These are phyloP conservation scores for Salix purpurea DNA, from an alignment of 345 rosid species.

Conservation along the genomic window DNA sequence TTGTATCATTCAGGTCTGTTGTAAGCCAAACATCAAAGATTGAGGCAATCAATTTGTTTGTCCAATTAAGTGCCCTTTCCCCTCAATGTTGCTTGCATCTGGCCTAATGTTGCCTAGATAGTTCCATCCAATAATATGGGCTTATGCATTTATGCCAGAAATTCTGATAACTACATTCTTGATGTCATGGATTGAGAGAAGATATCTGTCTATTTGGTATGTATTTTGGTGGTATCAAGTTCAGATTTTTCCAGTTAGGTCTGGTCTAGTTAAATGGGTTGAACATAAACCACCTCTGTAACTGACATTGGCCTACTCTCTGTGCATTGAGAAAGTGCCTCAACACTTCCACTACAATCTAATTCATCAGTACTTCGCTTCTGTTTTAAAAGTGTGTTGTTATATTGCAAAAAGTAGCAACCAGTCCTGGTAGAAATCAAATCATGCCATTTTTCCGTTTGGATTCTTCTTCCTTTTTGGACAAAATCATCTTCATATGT, in stretches of 20 bases:
- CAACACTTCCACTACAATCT: background rate
- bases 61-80: background rate
- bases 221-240: too few relatives aligned
- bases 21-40: too few relatives aligned
- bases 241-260: background rate
- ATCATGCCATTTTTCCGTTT: background rate
- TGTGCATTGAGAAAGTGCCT: background rate
- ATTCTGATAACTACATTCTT: background rate
- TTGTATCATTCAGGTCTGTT: too few relatives aligned
- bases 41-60: too few relatives aligned
- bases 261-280: too few relatives aligned
- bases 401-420: background rate
- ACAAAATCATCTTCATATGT: background rate
- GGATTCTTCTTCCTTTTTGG: background rate
- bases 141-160: background rate
- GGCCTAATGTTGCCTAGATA: background rate
- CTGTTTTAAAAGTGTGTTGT: background rate
- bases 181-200: too few relatives aligned
- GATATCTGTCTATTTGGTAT: too few relatives aligned
- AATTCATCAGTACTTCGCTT: background rate
- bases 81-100: background rate
- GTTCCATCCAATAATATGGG: background rate
- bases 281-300: background rate
- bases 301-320: background rate
- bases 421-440: background rate